phyloP scores from a whole-genome alignment of 2,329 filamentous ascomycete genomes.

The Didymella pomorum region DNA sequence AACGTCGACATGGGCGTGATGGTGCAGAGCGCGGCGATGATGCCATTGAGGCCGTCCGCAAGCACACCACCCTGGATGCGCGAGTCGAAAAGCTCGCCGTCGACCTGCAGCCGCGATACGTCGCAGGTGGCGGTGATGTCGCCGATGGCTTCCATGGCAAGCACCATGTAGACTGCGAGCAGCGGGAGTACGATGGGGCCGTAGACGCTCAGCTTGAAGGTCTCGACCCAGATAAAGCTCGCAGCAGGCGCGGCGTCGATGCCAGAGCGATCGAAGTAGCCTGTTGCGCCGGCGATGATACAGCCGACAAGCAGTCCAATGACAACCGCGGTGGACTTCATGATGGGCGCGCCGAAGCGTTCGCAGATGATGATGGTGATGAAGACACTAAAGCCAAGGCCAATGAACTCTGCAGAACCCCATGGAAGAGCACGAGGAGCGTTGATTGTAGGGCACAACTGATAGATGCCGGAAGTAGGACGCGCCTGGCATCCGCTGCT shows the following conservation, averaged over 20 bases:
- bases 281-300: slow-evolving; percentile 78
- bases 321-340: slow-evolving; percentile 81
- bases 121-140: slow-evolving; percentile 85
- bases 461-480: slow-evolving; percentile 62
- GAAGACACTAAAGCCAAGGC: slow-evolving; percentile 81
- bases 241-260: slow-evolving; percentile 75
- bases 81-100: slow-evolving; percentile 75
- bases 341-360: slow-evolving; percentile 81
- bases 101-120: slow-evolving; percentile 77
- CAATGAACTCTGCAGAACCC: slow-evolving; percentile 81
- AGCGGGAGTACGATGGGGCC: slow-evolving; percentile 77
- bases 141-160: slow-evolving; percentile 80
- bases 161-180: slow-evolving; percentile 69
- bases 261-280: slow-evolving; percentile 77
- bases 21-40: slow-evolving; percentile 78
- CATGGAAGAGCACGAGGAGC: slow-evolving; percentile 77
- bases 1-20: slow-evolving; percentile 83
- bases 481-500: slow-evolving; percentile 64
- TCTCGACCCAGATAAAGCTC: slow-evolving; percentile 81
- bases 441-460: slow-evolving; percentile 65
- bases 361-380: slow-evolving; percentile 81
- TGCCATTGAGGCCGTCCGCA: slow-evolving; percentile 78
- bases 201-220: slow-evolving; percentile 76
- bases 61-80: slow-evolving; percentile 81
- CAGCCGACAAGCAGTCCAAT: slow-evolving; percentile 78